Conservation (phyloP, 1,284 basidiomycete genomes). For the Neotropicomus parvogracilis region DNA sequence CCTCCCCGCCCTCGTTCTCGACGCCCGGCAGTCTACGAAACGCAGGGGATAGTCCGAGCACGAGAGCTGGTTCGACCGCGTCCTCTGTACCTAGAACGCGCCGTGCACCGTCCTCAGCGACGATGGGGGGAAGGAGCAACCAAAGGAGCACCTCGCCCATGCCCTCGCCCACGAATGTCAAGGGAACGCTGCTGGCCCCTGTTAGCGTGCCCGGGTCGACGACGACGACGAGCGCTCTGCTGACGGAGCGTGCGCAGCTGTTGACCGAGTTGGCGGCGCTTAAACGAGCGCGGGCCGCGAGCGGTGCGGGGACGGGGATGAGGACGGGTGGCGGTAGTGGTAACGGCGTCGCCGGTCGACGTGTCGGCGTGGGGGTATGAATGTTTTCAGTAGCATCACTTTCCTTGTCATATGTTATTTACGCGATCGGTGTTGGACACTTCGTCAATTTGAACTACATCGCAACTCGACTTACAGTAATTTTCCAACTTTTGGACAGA, state of each 20-base stretch:
- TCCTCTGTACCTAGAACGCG: background rate
- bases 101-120: background rate
- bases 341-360: background rate
- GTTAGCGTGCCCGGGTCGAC: slow-evolving; percentile 13
- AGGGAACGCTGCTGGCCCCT: too few species aligned
- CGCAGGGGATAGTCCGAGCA: background rate
- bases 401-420: too few species aligned
- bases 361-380: slow-evolving; percentile 14
- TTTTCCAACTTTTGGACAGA: too few species aligned
- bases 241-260: slow-evolving; percentile 29
- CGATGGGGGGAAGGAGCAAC: background rate
- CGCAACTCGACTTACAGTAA: too few species aligned
- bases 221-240: slow-evolving; percentile 19
- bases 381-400: too few species aligned
- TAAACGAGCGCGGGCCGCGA: background rate
- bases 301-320: background rate
- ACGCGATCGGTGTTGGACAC: too few species aligned
- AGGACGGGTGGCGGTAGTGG: background rate
- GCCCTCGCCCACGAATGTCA: background rate
- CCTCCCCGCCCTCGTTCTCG: slow-evolving; percentile 21
- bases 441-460: too few species aligned
- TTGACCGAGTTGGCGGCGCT: slow-evolving; percentile 31
- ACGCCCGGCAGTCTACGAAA: slow-evolving; percentile 1
- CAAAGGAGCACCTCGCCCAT: background rate
- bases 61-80: background rate